These are phyloP conservation scores for Pleurotus sapidus DNA, from an alignment of 768 basidiomycete genomes.

Conservation along the genomic window DNA sequence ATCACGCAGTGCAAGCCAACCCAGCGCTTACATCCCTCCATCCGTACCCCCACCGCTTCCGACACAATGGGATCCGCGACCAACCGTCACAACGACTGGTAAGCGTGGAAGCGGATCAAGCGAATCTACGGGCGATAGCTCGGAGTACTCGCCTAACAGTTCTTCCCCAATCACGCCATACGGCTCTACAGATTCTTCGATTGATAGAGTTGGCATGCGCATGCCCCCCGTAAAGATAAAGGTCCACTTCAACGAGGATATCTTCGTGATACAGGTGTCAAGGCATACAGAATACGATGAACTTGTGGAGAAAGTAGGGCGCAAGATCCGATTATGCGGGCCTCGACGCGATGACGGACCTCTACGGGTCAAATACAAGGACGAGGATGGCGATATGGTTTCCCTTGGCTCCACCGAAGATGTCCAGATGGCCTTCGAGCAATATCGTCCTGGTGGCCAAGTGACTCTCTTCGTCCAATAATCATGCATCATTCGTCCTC, in stretches of 20 bases:
- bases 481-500: constrained; percentile 18
- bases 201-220: constrained; percentile 56
- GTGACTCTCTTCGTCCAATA: constrained; percentile 80
- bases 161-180: constrained; percentile 88
- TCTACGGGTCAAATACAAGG: constrained; percentile 82
- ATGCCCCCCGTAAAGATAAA: constrained; percentile 80
- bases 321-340: constrained; percentile 91
- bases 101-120: constrained; percentile 87
- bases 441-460: constrained; percentile 74
- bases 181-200: constrained; percentile 84
- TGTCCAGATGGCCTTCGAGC: constrained; percentile 92
- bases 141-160: constrained; percentile 82
- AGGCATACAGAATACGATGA: constrained; percentile 76
- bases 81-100: constrained; percentile 35
- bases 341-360: constrained; percentile 78
- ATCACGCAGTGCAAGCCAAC: constrained; percentile 79
- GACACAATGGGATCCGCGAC: constrained; percentile 35
- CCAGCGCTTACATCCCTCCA: constrained; percentile 63
- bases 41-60: constrained; percentile 53
- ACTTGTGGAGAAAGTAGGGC: constrained; percentile 85
- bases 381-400: constrained; percentile 92
- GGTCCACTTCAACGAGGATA: constrained; percentile 92
- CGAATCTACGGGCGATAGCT: constrained; percentile 77
- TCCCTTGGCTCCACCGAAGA: constrained; percentile 89
- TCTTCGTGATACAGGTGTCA: constrained; percentile 91